These are phyloP conservation scores for Solanum aculeatissimum DNA, from an alignment of 305 asterid genomes.

Conservation along the genomic window DNA sequence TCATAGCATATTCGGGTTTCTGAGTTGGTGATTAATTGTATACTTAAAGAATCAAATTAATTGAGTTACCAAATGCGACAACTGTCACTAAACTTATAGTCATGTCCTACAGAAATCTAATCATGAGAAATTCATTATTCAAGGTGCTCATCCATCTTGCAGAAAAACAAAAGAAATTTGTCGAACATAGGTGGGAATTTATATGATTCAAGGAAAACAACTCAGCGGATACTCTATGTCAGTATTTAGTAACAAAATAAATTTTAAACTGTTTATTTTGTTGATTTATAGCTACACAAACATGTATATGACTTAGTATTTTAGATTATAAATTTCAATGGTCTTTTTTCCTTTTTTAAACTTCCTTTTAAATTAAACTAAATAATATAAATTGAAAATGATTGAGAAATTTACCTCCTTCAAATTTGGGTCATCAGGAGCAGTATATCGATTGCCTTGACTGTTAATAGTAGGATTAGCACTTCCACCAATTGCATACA, in stretches of 20 bases:
- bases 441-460: conserved; percentile 18
- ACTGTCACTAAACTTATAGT: neutral
- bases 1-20: neutral
- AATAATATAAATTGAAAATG: too few species aligned
- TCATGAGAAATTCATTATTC: neutral
- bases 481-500: conserved; percentile 26
- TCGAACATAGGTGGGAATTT: neutral
- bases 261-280: too few species aligned
- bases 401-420: conserved; percentile 8
- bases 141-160: neutral
- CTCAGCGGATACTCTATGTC: too few species aligned
- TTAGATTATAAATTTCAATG: too few species aligned
- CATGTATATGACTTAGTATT: too few species aligned
- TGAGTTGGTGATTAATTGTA: neutral
- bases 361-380: too few species aligned
- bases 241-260: too few species aligned
- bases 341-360: too few species aligned
- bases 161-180: neutral
- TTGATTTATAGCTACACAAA: too few species aligned
- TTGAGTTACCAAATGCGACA: neutral
- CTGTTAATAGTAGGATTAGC: conserved; percentile 19
- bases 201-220: neutral
- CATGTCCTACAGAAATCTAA: neutral
- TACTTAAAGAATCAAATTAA: too few species aligned
- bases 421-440: conserved; percentile 10